phyloP scores from a whole-genome alignment of 495 filamentous ascomycete genomes.

The Apodospora peruviana region DNA sequence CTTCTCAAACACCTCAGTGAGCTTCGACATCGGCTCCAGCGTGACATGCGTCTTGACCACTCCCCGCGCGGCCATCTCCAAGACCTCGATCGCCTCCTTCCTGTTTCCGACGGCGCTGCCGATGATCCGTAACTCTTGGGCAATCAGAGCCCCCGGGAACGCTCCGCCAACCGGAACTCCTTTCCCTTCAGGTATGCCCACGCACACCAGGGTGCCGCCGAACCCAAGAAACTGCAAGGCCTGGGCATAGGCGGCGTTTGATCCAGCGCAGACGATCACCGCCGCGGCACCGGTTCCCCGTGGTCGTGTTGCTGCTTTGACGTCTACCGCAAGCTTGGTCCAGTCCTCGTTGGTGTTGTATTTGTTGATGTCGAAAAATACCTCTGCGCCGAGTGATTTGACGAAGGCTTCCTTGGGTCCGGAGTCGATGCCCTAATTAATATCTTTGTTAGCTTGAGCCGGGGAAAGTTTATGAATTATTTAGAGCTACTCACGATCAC shows the following conservation, averaged over 20 bases:
- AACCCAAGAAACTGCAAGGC: conserved; percentile 55
- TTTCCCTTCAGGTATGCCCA: conserved; percentile 62
- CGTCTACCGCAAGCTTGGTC: conserved; percentile 36
- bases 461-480: conserved; percentile 56
- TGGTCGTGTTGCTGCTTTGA: conserved; percentile 53
- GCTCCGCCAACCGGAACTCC: conserved; percentile 52
- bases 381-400: conserved; percentile 57
- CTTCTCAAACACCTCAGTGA: conserved; percentile 57
- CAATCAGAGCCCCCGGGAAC: conserved; percentile 45
- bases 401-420: conserved; percentile 58
- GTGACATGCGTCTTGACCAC: conserved; percentile 56
- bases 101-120: conserved; percentile 61
- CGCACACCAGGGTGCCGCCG: conserved; percentile 57
- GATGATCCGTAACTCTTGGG: conserved; percentile 50
- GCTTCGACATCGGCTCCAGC: conserved; percentile 54
- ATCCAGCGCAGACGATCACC: conserved; percentile 59
- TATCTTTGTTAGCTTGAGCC: conserved; percentile 52
- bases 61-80: conserved; percentile 59
- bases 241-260: conserved; percentile 60
- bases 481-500: conserved; percentile 47
- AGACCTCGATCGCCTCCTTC: conserved; percentile 58
- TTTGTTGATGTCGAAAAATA: conserved; percentile 62
- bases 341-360: conserved; percentile 34
- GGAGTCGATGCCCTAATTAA: conserved; percentile 52
- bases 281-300: conserved; percentile 56